Evolutionary conservation across 2,329 filamentous ascomycete species (phyloP).

Genomic region (Colletotrichum magnum): DNA sequence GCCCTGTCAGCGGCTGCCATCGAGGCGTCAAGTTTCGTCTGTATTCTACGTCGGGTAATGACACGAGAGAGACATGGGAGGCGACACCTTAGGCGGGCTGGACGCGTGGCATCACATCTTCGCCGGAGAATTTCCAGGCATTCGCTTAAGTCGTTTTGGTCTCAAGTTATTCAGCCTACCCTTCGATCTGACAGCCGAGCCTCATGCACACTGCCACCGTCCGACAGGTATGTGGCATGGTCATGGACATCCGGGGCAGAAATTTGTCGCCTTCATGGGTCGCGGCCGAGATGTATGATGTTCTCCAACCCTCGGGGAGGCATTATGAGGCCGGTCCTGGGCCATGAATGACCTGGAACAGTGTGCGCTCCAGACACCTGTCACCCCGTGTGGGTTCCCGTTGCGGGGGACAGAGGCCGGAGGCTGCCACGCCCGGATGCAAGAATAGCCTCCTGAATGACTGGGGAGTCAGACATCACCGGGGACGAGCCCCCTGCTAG

Average conservation of each 20-base stretch:
- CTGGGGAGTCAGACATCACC: conserved; percentile 17
- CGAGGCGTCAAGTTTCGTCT: conserved; percentile 37
- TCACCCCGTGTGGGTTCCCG: conserved; percentile 9
- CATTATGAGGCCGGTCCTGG: conserved; percentile 18
- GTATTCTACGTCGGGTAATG: conserved; percentile 24
- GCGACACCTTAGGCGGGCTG: conserved; percentile 14
- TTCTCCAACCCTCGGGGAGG: neutral
- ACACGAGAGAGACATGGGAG: conserved; percentile 18
- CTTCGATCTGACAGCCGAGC: conserved; percentile 34
- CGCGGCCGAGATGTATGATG: conserved; percentile 14
- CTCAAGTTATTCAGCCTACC: conserved; percentile 28
- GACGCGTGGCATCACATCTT: conserved; percentile 34
- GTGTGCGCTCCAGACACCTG: conserved; percentile 30
- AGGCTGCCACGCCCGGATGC: conserved; percentile 21
- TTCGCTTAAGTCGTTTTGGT: conserved; percentile 26
- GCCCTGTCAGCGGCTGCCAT: conserved; percentile 34
- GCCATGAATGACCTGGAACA: conserved; percentile 37
- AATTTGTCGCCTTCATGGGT: conserved; percentile 8
- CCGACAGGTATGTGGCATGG: conserved; percentile 15
- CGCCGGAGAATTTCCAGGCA: conserved; percentile 12
- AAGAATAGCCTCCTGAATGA: conserved; percentile 19
- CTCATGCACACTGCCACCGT: conserved; percentile 27
- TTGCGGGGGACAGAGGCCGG: conserved; percentile 24
- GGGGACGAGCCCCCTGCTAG: conserved; percentile 2
- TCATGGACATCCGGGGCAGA: conserved; percentile 1